phyloP scores from a whole-genome alignment of 1,139 yeast genomes.

The Arxiozyma slooffiae region DNA sequence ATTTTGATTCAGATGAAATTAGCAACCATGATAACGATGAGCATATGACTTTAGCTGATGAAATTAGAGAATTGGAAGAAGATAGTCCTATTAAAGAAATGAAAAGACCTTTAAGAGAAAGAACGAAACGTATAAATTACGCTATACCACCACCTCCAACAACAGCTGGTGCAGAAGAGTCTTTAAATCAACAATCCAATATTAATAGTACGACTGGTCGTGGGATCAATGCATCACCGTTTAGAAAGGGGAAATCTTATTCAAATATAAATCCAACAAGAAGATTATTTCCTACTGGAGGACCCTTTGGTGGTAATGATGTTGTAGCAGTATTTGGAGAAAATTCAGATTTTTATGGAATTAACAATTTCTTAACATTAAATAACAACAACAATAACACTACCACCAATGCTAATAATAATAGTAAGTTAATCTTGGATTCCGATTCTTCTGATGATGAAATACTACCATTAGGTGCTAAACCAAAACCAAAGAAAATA shows the following conservation, averaged over 20 bases:
- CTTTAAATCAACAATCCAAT: slow-evolving; percentile 1
- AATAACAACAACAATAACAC: slow-evolving; percentile 26
- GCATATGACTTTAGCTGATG: slow-evolving; percentile 30
- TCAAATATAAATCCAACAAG: slow-evolving; percentile 37
- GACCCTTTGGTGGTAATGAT: slow-evolving; percentile 94
- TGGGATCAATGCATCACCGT: slow-evolving; percentile 25
- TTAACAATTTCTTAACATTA: slow-evolving; percentile 29
- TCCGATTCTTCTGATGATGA: slow-evolving; percentile 70
- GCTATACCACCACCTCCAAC: slow-evolving; percentile 78
- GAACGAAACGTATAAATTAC: slow-evolving; percentile 65
- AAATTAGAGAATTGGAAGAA: slow-evolving; percentile 36
- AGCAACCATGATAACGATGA: slow-evolving; percentile 16
- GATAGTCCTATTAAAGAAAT: slow-evolving; percentile 32
- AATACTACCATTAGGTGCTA: slow-evolving; percentile 31
- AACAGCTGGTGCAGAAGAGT: slow-evolving; percentile 27
- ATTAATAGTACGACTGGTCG: slow-evolving; percentile 6
- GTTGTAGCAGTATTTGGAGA: slow-evolving; percentile 66
- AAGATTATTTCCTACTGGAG: slow-evolving; percentile 84
- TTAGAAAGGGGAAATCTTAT: slow-evolving; percentile 28
- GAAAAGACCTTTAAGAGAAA: slow-evolving; percentile 61
- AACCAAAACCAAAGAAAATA: slow-evolving; percentile 21
- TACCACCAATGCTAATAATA: slow-evolving; percentile 12
- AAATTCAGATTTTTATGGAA: slow-evolving; percentile 38
- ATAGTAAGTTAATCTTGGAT: slow-evolving; percentile 32
- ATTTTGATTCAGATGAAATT: slow-evolving; percentile 10